A percentile compares a stretch with the other conserved stretches of the same genome.
Evolutionary conservation across 371 early-diverging fungal species (phyloP).

Genomic region (Vairimorpha necatrix): DNA sequence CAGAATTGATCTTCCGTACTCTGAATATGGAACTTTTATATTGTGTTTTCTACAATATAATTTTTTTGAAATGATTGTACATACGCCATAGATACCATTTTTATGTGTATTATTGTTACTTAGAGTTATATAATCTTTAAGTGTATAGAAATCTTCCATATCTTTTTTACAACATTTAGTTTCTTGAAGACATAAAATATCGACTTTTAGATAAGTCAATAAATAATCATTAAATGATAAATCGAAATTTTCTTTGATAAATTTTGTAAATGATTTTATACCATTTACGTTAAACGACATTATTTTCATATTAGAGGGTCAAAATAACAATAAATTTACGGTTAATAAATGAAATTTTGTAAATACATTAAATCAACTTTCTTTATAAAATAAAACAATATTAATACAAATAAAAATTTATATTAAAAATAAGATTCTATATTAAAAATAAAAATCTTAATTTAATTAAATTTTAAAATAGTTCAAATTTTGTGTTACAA

Average conservation of each 20-base stretch:
- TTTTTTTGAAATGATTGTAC: slow-evolving; percentile 40
- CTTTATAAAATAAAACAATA: no score
- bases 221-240: slow-evolving; percentile 54
- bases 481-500: no score
- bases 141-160: slow-evolving; percentile 18
- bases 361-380: no score
- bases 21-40: slow-evolving; percentile 68
- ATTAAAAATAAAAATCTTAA: no score
- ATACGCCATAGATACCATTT: slow-evolving; percentile 71
- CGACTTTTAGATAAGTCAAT: slow-evolving; percentile 68
- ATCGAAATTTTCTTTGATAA: slow-evolving; percentile 14
- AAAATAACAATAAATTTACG: no score
- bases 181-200: slow-evolving; percentile 76
- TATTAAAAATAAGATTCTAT: no score
- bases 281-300: slow-evolving; percentile 59
- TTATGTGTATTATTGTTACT: slow-evolving; percentile 68
- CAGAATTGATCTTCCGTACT: slow-evolving; percentile 73
- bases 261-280: slow-evolving; percentile 43
- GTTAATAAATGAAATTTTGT: no score
- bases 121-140: slow-evolving; percentile 71
- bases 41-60: slow-evolving; percentile 59
- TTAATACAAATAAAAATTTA: no score
- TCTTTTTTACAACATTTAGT: slow-evolving; percentile 67
- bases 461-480: no score
- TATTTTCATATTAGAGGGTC: slow-evolving; percentile 28